Conservation (phyloP, 2,329 filamentous ascomycete species). For the Aspergillus sergii region DNA sequence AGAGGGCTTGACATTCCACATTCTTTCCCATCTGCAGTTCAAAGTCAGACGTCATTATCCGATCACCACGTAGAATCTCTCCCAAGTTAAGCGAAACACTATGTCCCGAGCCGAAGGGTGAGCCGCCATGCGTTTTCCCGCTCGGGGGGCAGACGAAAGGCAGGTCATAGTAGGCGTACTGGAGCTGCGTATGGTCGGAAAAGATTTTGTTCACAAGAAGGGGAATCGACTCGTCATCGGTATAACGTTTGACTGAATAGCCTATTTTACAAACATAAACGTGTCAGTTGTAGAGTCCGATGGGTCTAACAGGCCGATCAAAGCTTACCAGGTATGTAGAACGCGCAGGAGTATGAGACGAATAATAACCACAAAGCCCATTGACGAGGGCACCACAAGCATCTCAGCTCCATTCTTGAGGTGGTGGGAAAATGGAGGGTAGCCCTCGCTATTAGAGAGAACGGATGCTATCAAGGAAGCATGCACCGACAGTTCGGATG, state of each 20-base stretch:
- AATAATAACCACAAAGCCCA: constrained; percentile 51
- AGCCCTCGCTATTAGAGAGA: constrained; percentile 14
- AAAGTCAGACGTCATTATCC: constrained; percentile 82
- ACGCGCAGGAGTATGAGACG: constrained; percentile 62
- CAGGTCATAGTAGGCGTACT: constrained; percentile 87
- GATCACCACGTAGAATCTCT: constrained; percentile 83
- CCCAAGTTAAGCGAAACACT: constrained; percentile 81
- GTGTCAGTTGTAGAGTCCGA: constrained; percentile 13
- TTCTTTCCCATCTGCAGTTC: constrained; percentile 77
- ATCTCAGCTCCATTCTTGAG: constrained; percentile 19
- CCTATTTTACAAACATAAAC: constrained; percentile 52
- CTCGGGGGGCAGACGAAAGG: constrained; percentile 84
- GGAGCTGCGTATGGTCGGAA: constrained; percentile 85
- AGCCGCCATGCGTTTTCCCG: constrained; percentile 65
- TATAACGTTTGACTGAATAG: constrained; percentile 81
- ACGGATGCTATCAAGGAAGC: constrained; percentile 10
- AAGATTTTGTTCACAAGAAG: constrained; percentile 92
- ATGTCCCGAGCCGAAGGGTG: constrained; percentile 72
- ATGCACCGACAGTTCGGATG: constrained; percentile 13
- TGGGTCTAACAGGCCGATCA: background rate
- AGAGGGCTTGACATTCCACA: constrained; percentile 71
- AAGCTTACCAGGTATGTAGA: constrained; percentile 79
- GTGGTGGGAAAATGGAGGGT: constrained; percentile 6
- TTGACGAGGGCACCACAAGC: constrained; percentile 15
- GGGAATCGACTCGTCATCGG: constrained; percentile 74